Conservation (phyloP, 371 early-diverging fungal genomes). For the Mucor indicus region DNA sequence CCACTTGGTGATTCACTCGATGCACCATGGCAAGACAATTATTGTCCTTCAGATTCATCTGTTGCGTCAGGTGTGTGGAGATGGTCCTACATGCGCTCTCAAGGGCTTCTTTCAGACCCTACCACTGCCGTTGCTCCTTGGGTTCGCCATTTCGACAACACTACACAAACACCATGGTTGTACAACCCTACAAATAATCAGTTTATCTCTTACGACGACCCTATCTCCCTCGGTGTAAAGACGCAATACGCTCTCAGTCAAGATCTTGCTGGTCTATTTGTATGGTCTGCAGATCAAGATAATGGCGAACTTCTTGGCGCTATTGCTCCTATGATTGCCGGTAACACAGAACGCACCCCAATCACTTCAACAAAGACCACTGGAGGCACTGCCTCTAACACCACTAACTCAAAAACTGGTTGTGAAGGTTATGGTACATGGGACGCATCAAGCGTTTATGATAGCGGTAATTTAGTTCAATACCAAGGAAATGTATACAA, state of each 20-base stretch:
- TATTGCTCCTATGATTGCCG: conserved; percentile 20
- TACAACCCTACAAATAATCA: conserved; percentile 52
- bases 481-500: conserved; percentile 31
- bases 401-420: conserved; percentile 7
- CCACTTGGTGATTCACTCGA: conserved; percentile 53
- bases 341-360: conserved; percentile 4
- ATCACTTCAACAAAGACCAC: conserved; percentile 10
- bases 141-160: conserved; percentile 60
- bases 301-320: conserved; percentile 53
- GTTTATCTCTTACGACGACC: conserved; percentile 68
- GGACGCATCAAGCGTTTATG: conserved; percentile 11
- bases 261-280: conserved; percentile 57
- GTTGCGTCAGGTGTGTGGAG: conserved; percentile 63
- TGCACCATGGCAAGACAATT: conserved; percentile 53
- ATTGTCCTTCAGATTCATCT: conserved; percentile 33
- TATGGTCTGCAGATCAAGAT: conserved; percentile 56
- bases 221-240: conserved; percentile 52
- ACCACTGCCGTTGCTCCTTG: conserved; percentile 59
- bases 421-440: conserved; percentile 16
- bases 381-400: background rate
- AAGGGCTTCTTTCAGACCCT: conserved; percentile 51
- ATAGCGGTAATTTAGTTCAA: conserved; percentile 22
- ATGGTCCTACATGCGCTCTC: conserved; percentile 61
- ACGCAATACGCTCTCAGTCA: conserved; percentile 43
- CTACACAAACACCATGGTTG: conserved; percentile 65